A percentile compares a stretch with the other conserved stretches of the same genome.
phyloP scores from a whole-genome alignment of 2,329 filamentous ascomycete genomes.

The Sporothrix humicola region DNA sequence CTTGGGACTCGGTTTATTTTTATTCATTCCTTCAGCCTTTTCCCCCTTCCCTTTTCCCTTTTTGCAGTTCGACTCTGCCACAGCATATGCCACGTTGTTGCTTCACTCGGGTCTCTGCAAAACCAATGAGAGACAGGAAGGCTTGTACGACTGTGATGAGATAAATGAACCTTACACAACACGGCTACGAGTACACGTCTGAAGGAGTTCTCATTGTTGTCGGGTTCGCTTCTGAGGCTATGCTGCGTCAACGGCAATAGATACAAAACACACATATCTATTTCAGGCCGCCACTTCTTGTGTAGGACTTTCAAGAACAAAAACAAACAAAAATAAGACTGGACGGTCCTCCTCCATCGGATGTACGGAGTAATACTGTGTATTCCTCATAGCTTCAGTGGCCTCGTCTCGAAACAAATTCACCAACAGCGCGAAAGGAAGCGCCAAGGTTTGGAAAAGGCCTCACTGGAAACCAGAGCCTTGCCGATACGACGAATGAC shows the following conservation, averaged over 20 bases:
- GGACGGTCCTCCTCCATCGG: neutral
- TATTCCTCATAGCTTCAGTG: neutral
- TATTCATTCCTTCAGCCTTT: neutral
- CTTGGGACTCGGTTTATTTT: neutral
- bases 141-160: slow-evolving; percentile 30
- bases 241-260: neutral
- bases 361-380: too few species aligned
- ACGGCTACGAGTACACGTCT: neutral
- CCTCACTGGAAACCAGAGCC: neutral
- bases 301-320: too few species aligned
- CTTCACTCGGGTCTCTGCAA: neutral
- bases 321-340: too few species aligned
- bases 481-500: neutral
- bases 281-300: neutral
- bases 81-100: slow-evolving; percentile 1
- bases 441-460: neutral
- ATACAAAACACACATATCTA: slow-evolving; percentile 15
- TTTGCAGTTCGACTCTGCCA: neutral
- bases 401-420: neutral
- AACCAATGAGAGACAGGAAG: slow-evolving; percentile 18
- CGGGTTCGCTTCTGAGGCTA: neutral
- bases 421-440: neutral
- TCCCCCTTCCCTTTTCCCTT: too few species aligned
- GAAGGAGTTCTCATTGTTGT: neutral
- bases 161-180: slow-evolving; percentile 25